Conservation (phyloP, 768 basidiomycete genomes). For the Auricularia sp. region DNA sequence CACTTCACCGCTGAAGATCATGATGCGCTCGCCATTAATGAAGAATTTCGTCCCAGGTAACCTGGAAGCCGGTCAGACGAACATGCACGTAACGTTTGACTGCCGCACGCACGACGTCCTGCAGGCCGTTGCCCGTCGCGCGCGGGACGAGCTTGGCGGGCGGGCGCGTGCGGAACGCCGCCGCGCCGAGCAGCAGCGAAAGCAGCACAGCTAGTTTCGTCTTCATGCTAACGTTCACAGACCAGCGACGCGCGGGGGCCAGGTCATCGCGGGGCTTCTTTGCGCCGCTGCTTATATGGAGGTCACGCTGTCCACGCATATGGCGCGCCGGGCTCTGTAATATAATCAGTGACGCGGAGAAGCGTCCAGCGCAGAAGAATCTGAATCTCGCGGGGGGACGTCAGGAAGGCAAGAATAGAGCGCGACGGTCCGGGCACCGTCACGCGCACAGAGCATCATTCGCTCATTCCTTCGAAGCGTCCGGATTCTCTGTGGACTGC, state of each 20-base stretch:
- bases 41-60: slow-evolving; percentile 49
- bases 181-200: not conserved
- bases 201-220: not conserved
- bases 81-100: not conserved
- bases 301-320: too few relatives aligned
- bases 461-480: too few relatives aligned
- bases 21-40: slow-evolving; percentile 46
- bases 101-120: not conserved
- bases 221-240: too few relatives aligned
- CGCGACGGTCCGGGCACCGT: not conserved
- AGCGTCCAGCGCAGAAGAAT: not conserved
- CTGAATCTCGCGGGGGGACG: too few relatives aligned
- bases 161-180: not conserved
- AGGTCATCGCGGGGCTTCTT: too few relatives aligned
- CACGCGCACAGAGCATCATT: not conserved
- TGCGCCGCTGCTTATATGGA: too few relatives aligned
- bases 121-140: not conserved
- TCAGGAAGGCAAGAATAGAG: not conserved
- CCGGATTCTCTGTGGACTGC: too few relatives aligned
- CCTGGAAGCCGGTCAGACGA: slow-evolving; percentile 8
- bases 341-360: not conserved
- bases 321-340: too few relatives aligned
- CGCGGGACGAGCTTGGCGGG: not conserved
- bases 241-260: too few relatives aligned
- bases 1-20: slow-evolving; percentile 51